Base-by-base conservation (phyloP, 176 grass and related monocot species). In the Phragmites australis region DNA sequence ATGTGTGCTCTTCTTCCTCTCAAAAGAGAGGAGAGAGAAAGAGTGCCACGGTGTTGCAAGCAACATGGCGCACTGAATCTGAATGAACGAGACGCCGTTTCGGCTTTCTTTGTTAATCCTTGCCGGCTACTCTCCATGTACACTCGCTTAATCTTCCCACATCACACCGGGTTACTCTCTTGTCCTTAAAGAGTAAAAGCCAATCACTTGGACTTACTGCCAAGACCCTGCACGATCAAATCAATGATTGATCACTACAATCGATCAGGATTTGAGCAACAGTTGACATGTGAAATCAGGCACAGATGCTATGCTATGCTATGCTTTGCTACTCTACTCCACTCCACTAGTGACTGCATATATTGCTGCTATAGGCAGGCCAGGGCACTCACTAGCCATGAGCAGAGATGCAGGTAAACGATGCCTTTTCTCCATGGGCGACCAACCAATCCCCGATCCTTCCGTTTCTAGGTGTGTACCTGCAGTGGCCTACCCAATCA, bases 241-340 rank as follows among this genome's bases (percentile, higher is more conserved):
- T 49, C 25, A 31, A 2, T 46, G 43, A 16, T 29, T 70, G n/a
- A 41, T 46, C 43, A 70, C 46, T 4, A 16, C 0, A 6, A 19
- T 30, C 14, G 3, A 8, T 48, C 6, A 12, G 19, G 19, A 63
- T 18, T 12, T 11, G 32, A 66, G 8, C 16, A 72, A 51, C 69
- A 72, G 69, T 52, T 72, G 69, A 72, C 69, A 19, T 50, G 45
- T 21, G 27, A 72, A 21, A 72, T 51, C 68, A 51, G 26, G 46
- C 17, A 51, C 69, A 51, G 17, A 51, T 72, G 69, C 29, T 6
- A 8, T 5, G 3, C 12, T 22, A 51, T 51, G n/a, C 15, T n/a
- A n/a, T n/a, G n/a, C n/a, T n/a, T n/a, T 55, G 62, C 46, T 4
- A 40, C 11, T 11, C 45, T 63, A 44, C 64, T 45, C 34, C 61